Base-by-base conservation (phyloP, 306 rosid species). In the Rosa rugosa region DNA sequence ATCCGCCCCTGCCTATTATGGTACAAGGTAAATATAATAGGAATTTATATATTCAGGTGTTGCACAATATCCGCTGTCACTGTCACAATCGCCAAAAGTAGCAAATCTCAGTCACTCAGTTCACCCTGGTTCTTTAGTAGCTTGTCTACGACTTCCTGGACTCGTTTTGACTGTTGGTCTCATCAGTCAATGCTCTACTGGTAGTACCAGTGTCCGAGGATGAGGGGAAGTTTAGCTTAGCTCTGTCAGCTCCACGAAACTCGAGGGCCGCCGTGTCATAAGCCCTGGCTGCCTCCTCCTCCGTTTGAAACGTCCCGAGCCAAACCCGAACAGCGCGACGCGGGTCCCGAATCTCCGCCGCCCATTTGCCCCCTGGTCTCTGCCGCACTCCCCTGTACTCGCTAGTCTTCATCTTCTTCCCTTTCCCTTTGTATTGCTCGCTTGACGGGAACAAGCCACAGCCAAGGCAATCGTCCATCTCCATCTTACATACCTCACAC, bases 271-370 rank as follows among this genome's bases (percentile, higher is more conserved):
- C 91, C 76, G 66, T 76, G 71, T 90, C 94, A 73, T 90, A 90
- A 7, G 94, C 94, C 67, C 86, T 80, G 4, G 93, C 93, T 5
- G 89, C 94, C 45, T 82, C 20, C 85, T 88, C 88, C 34, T 71
- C 89, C 45, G 89, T 86, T 54, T 80, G 75, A 69, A 90, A 90
- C 0, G 94, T 88, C 27, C 92, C 88, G 0, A 88, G 83, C 95
- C 92, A 90, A 25, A 87, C 87, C 16, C 90, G 79, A 0, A 53
- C 38, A 0, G 88, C 86, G 6, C 80, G 42, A 16, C 50, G 25
- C 0, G 92, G 45, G 45, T 42, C 8, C 45, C 45, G 8, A 42
- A 42, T 42, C 45, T 42, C 45, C 8, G 45, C 45, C 10, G 45
- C 45, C 45, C 45, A 42, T 42, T 42, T 42, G 3, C 8, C 45